These are phyloP conservation scores for Colletotrichum sp. DNA, from an alignment of 2,329 filamentous ascomycete genomes.

Conservation along the genomic window DNA sequence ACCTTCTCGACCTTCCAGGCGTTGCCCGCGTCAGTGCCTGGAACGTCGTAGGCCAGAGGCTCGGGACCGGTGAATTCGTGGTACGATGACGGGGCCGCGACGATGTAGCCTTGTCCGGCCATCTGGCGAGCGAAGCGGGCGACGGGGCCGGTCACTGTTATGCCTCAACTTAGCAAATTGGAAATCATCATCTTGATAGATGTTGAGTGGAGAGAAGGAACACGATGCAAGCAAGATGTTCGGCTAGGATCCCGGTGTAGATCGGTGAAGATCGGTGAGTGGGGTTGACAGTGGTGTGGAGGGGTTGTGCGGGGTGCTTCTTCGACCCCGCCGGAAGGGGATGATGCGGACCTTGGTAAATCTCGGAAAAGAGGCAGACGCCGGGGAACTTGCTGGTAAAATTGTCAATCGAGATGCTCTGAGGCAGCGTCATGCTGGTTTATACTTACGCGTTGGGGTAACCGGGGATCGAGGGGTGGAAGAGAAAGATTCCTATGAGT, in stretches of 20 bases:
- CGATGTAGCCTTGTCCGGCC: slow-evolving; percentile 90
- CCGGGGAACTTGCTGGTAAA: slow-evolving; percentile 71
- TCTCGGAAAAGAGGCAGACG: slow-evolving; percentile 89
- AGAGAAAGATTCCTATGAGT: slow-evolving; percentile 81
- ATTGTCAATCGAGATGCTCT: background rate
- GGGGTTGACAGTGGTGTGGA: background rate
- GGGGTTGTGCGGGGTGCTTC: background rate
- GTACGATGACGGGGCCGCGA: slow-evolving; percentile 87
- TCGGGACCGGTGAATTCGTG: slow-evolving; percentile 92
- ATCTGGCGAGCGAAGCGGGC: slow-evolving; percentile 90
- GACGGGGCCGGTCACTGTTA: slow-evolving; percentile 84
- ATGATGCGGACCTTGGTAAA: slow-evolving; percentile 80
- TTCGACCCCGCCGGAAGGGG: slow-evolving; percentile 1
- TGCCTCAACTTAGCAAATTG: background rate
- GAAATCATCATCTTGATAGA: background rate
- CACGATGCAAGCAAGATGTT: background rate
- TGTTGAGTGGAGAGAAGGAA: background rate
- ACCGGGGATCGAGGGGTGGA: slow-evolving; percentile 82
- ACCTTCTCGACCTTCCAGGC: slow-evolving; percentile 84
- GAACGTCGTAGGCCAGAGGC: slow-evolving; percentile 82
- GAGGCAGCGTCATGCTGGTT: rapidly evolving
- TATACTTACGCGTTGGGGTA: slow-evolving; percentile 79
- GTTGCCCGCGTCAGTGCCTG: slow-evolving; percentile 88
- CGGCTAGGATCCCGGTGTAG: background rate
- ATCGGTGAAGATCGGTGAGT: background rate